Evolutionary conservation across 106 monocot species (phyloP), one percentile per base, ranked within the genome.

Genomic region (Agapanthus africanus): DNA sequence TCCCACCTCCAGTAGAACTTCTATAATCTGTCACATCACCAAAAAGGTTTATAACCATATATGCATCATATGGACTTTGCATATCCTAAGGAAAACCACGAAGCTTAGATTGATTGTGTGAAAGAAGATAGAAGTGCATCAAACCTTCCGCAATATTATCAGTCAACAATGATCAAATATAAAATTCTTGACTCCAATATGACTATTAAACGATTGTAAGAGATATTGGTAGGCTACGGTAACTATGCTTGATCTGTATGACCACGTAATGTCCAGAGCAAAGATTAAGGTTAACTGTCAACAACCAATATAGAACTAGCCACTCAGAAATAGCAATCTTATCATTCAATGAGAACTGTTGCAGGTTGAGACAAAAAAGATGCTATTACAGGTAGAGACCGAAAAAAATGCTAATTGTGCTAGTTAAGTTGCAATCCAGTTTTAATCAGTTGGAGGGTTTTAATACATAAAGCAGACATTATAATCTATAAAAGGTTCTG

Each of bases 1-100:
- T 18, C 25, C 87, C 90, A 61, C 82, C 86, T 76, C 94, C 95
- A 71, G 82, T 11, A 69, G 91, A 97, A 69, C 89, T 97, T 72
- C 82, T 77, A 74, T 89, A 97, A 69, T 75, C 97, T 97, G 80
- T 54, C 33, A 51, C 13, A 51, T 59, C 46, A 47, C 2, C 13
- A 47, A 47, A 2, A 3, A 2, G 19, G 1, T 47, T 47, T 47
- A 7, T 47, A 47, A 47, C 10, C 7, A 7, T 42, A 42, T 42
- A 42, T 42, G 42, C 15, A 42, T 8, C 15, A 47, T 15, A 1
- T 19, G n/a, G n/a, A n/a, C 19, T 47, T 15, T 3, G 46, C 46
- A 47, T 47, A 47, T 5, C 46, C 46, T 47, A n/a, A 15, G 46
- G 46, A 47, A 47, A 47, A 19, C 46, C 3, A 47, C 19, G 46